A percentile compares a stretch with the other conserved stretches of the same genome.
phyloP scores from a whole-genome alignment of 192 early-diverging fungal genomes.

The Backusella luteola region DNA sequence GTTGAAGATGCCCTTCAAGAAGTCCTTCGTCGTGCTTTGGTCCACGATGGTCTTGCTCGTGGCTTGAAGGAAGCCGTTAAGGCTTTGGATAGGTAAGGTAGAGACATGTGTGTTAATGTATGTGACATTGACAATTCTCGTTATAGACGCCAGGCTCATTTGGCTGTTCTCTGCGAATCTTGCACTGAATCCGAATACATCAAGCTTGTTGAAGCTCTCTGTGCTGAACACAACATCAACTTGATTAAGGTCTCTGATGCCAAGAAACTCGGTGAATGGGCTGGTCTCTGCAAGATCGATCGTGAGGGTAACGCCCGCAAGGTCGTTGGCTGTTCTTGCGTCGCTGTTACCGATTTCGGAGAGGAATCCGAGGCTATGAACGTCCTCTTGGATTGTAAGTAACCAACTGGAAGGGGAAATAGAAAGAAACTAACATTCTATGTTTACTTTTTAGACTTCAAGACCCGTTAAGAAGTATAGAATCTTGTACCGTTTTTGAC shows the following conservation, averaged over 20 bases:
- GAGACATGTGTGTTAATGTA: background rate
- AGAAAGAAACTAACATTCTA: background rate
- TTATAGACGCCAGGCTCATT: conserved; percentile 73
- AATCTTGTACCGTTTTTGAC: background rate
- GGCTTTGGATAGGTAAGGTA: conserved; percentile 86
- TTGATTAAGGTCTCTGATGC: conserved; percentile 96
- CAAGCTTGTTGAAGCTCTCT: conserved; percentile 96
- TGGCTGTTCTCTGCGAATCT: conserved; percentile 95
- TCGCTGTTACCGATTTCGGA: conserved; percentile 95
- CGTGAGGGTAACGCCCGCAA: conserved; percentile 98
- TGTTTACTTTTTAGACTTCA: conserved; percentile 30
- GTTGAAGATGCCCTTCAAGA: conserved; percentile 98
- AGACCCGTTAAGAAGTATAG: conserved; percentile 30
- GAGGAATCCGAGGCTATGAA: conserved; percentile 98
- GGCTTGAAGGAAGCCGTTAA: conserved; percentile 96
- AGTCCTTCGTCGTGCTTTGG: conserved; percentile 93
- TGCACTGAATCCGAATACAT: conserved; percentile 96
- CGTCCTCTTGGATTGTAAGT: conserved; percentile 78
- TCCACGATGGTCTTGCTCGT: conserved; percentile 96
- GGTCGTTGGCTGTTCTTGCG: conserved; percentile 93
- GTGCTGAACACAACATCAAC: conserved; percentile 97
- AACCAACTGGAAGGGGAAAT: background rate
- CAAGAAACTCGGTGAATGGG: conserved; percentile 99
- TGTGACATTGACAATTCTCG: background rate
- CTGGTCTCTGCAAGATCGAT: conserved; percentile 99